These are phyloP conservation scores for Leishmania turanica DNA, from an alignment of 208 protist genomes.

Conservation along the genomic window DNA sequence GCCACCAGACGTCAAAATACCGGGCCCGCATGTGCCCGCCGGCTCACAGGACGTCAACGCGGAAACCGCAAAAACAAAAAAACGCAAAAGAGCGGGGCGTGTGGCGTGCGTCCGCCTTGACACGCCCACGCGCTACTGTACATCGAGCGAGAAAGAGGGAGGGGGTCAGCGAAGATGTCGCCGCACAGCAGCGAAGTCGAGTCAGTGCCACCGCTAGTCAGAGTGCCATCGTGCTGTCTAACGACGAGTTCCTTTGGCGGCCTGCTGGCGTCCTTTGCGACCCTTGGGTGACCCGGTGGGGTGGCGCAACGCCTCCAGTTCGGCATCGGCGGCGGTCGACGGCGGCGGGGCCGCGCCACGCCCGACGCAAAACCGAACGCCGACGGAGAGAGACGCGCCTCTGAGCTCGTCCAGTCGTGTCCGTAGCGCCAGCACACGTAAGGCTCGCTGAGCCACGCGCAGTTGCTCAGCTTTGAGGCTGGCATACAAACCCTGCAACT, in stretches of 20 bases:
- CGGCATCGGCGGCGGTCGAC: constrained; percentile 20
- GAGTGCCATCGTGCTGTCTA: background rate
- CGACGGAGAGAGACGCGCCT: constrained; percentile 24
- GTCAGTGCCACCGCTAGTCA: too few species aligned
- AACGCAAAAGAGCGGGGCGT: background rate
- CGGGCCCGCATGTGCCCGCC: background rate
- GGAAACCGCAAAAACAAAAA: background rate
- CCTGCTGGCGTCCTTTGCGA: constrained; percentile 23
- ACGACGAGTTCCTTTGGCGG: constrained; percentile 9
- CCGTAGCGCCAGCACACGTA: constrained; percentile 35
- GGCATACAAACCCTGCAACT: constrained; percentile 12
- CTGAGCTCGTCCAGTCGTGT: constrained; percentile 32
- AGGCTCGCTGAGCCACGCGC: constrained; percentile 27
- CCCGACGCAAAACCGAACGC: constrained; percentile 46
- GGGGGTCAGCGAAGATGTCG: background rate
- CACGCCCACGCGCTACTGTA: background rate
- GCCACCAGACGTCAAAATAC: background rate
- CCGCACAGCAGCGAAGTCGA: background rate
- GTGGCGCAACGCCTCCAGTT: constrained; percentile 26
- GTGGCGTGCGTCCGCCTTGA: background rate
- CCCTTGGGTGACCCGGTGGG: background rate
- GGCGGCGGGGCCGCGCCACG: constrained; percentile 37
- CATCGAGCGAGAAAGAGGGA: constrained; percentile 3
- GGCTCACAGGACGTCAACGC: background rate
- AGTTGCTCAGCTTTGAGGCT: constrained; percentile 16